phyloP scores from a whole-genome alignment of 2,329 filamentous ascomycete genomes.

The Cladosporium sp. region DNA sequence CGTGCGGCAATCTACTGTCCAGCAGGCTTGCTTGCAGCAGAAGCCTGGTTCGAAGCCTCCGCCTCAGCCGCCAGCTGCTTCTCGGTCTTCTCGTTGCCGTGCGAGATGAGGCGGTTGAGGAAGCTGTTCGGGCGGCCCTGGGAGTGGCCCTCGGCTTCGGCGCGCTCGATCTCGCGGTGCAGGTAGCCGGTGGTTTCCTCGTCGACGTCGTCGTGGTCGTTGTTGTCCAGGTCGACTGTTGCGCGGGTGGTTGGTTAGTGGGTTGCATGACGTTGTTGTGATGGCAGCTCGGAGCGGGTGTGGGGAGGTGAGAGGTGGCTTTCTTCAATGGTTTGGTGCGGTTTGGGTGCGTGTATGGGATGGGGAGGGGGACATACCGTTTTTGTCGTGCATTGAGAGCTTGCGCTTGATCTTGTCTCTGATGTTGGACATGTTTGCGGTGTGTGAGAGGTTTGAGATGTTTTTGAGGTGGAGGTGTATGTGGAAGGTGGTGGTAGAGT shows the following conservation, averaged over 20 bases:
- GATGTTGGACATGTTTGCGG: slow-evolving; percentile 31
- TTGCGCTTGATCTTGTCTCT: slow-evolving; percentile 34
- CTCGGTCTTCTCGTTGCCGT: slow-evolving; percentile 39
- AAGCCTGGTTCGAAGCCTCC: not conserved
- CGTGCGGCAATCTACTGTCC: not conserved
- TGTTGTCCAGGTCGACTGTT: slow-evolving; percentile 26
- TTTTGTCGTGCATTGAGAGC: slow-evolving; percentile 35
- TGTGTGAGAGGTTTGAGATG: not conserved
- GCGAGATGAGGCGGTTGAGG: slow-evolving; percentile 34
- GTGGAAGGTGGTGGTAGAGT: too few relatives aligned
- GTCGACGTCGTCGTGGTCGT: slow-evolving; percentile 28
- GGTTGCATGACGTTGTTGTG: not conserved
- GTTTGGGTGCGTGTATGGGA: too few relatives aligned
- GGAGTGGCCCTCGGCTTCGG: slow-evolving; percentile 28
- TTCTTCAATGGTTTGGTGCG: too few relatives aligned
- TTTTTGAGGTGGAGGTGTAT: not conserved
- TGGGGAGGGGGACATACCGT: slow-evolving; percentile 28
- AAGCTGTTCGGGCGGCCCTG: slow-evolving; percentile 33
- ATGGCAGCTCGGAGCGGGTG: not conserved
- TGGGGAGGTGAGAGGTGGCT: not conserved
- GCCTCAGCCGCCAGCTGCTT: slow-evolving; percentile 28
- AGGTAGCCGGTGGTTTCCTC: slow-evolving; percentile 35
- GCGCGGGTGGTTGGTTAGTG: slow-evolving; percentile 1
- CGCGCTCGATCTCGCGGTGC: slow-evolving; percentile 32
- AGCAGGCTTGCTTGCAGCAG: not conserved